Percentiles rank a stretch among this genome's conserved stretches.
Conservation (phyloP, 225 moss, liverwort and hornwort genomes). For the Bryoerythrophyllum caledonicum region DNA sequence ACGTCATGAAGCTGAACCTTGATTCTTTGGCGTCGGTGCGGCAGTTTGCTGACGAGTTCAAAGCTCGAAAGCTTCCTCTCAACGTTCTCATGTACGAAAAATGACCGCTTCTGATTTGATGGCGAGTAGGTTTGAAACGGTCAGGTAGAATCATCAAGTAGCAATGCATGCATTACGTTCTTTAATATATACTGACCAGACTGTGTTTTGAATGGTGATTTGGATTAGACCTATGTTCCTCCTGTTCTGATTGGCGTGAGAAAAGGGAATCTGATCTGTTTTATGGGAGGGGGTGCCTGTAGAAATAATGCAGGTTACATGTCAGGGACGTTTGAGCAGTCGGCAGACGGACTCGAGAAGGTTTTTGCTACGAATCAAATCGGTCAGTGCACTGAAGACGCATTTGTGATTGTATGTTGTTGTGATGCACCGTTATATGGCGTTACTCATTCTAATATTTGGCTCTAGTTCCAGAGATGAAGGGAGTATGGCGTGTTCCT, state of each 20-base stretch:
- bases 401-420: background rate
- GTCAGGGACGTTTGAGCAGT: constrained; percentile 50
- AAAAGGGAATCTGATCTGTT: constrained; percentile 19
- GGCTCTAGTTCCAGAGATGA: constrained; percentile 1
- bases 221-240: background rate
- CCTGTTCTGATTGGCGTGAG: background rate
- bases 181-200: background rate
- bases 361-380: constrained; percentile 70
- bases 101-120: constrained; percentile 23
- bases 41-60: constrained; percentile 53
- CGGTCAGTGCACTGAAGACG: constrained; percentile 32
- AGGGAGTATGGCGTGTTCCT: background rate
- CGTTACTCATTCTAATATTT: background rate
- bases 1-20: constrained; percentile 63
- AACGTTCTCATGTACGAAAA: constrained; percentile 53
- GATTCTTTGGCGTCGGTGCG: constrained; percentile 59
- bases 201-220: background rate
- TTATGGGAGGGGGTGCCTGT: background rate
- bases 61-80: constrained; percentile 45
- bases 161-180: background rate
- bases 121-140: background rate
- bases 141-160: constrained; percentile 4
- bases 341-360: constrained; percentile 55
- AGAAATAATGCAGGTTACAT: constrained; percentile 69
- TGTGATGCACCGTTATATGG: background rate